Base-by-base conservation (phyloP, 257 asterid species). In the Verbena officinalis region DNA sequence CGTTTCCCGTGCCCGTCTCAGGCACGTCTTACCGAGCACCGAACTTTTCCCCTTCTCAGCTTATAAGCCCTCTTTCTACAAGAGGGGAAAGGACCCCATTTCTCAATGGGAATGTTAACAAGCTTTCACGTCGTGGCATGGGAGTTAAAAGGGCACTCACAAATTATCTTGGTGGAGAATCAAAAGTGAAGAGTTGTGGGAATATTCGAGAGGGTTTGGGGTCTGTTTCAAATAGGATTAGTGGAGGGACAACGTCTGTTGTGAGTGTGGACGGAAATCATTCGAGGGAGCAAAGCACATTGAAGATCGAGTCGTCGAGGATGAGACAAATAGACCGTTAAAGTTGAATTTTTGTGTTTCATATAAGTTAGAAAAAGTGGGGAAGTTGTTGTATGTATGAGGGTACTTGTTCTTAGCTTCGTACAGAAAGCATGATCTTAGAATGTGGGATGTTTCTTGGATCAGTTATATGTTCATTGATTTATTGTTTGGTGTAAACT, bases 81-180 rank as follows among this genome's bases (percentile, higher is more conserved):
- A 77, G 80, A 48, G 88, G 86, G 19, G 96, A 83, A 65, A 80
- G 83, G 82, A 88, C 90, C 31, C 95, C 98, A 0, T 76, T 82
- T 51, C 84, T 85, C 46, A 34, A 62, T 22, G 79, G 81, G 61
- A 80, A 75, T 20, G 48, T 73, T 51, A 76, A 30, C 75, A 91
- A 86, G 77, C 76, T 77, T 9, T 65, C 90, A 30, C 75, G 91
- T 2, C 90, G 91, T 14, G 96, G 98, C 17, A 63, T 83, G 14
- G 95, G 94, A 19, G 98, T 88, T 3, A 91, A 83, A 75, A 75
- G 91, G 55, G 95, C 71, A 22, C 77, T 91, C 52, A 78, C 83
- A 0, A 91, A 83, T 74, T 88, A 88, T 61, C 94, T 91, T 0
- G 83, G 85, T 40, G 83, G 91, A 0, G 95, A 86, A 24, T 70